Conservation (phyloP, 2,329 filamentous ascomycete genomes). For the Ophiostoma himal-ulmi region DNA sequence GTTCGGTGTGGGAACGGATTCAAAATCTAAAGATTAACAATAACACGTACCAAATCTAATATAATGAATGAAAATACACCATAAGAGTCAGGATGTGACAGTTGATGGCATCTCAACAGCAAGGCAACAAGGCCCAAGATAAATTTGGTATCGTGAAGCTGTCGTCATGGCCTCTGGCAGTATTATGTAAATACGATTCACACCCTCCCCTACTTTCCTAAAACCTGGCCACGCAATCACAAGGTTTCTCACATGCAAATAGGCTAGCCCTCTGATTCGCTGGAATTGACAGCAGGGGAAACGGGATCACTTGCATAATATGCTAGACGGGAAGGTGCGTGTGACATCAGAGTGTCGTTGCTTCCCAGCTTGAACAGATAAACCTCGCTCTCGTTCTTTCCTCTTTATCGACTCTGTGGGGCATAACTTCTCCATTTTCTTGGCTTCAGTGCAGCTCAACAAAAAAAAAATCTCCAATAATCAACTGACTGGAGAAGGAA, state of each 20-base stretch:
- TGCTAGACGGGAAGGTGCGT: background rate
- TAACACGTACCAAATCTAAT: conserved; percentile 11
- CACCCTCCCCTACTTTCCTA: background rate
- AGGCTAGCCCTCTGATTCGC: conserved; percentile 1
- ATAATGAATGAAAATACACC: background rate
- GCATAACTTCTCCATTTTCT: background rate
- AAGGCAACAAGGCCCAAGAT: background rate
- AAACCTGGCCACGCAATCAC: background rate
- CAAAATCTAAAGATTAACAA: conserved; percentile 19
- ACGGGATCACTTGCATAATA: too few species aligned
- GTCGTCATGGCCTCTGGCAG: background rate
- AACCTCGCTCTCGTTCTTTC: background rate
- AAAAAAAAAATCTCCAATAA: background rate
- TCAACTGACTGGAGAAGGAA: background rate
- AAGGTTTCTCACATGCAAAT: background rate
- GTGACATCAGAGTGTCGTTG: background rate
- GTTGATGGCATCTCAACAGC: background rate
- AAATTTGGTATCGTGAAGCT: background rate
- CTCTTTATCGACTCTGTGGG: background rate
- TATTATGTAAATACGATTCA: background rate
- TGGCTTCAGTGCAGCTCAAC: conserved; percentile 9
- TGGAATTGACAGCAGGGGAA: background rate
- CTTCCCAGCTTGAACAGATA: background rate
- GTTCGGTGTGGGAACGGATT: conserved; percentile 21
- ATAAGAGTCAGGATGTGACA: background rate